phyloP scores from a whole-genome alignment of 768 basidiomycete genomes.

The Trametes punicea region DNA sequence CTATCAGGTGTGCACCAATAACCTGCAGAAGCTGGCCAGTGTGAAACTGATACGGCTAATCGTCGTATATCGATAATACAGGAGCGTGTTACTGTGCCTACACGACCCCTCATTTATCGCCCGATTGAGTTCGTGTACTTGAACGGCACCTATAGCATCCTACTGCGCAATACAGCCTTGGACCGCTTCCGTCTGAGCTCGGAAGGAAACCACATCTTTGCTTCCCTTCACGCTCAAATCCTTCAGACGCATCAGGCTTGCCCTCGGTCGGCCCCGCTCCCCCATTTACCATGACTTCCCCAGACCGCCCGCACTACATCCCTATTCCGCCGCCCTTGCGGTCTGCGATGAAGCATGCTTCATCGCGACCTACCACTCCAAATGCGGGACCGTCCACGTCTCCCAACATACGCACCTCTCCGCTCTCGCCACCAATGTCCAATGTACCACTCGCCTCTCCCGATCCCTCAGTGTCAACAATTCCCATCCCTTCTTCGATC shows the following conservation, averaged over 20 bases:
- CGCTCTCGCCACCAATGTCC: constrained; percentile 13
- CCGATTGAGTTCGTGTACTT: too few species aligned
- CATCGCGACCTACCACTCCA: constrained; percentile 29
- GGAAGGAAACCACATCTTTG: too few species aligned
- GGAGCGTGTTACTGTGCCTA: too few species aligned
- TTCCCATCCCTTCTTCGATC: constrained; percentile 19
- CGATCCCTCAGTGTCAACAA: not conserved
- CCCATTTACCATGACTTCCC: constrained; percentile 18
- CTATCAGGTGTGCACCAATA: too few species aligned
- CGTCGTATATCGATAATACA: too few species aligned
- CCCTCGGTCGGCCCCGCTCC: not conserved
- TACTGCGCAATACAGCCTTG: too few species aligned
- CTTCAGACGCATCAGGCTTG: too few species aligned
- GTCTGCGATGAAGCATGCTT: constrained; percentile 51
- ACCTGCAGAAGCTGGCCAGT: too few species aligned
- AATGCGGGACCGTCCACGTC: constrained; percentile 20
- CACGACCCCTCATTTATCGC: too few species aligned
- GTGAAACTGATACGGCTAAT: too few species aligned
- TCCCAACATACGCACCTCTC: constrained; percentile 11
- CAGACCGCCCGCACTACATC: constrained; percentile 23
- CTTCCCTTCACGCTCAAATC: not conserved
- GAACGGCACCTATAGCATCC: too few species aligned
- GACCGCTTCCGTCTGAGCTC: too few species aligned
- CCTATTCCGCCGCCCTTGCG: constrained; percentile 37
- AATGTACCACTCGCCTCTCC: constrained; percentile 13